Evolutionary conservation across 768 basidiomycete genomes (phyloP).

Genomic region (Boletus fagicola): DNA sequence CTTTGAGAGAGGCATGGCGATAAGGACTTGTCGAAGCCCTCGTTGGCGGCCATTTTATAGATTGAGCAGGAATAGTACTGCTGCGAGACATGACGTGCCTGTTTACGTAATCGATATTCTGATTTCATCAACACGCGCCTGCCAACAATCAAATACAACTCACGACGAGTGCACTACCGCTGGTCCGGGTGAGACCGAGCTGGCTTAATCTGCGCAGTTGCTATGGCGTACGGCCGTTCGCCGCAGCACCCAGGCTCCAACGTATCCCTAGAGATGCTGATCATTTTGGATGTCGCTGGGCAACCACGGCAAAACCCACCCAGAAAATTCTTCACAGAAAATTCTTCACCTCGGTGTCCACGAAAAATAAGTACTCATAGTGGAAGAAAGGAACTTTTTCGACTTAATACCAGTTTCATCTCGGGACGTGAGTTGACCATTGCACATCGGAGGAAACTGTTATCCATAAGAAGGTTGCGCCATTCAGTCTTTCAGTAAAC

Average conservation of each 20-base stretch:
- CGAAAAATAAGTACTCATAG: neutral
- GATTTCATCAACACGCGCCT: no score
- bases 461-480: neutral
- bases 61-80: neutral
- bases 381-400: neutral
- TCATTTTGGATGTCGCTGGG: neutral
- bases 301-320: neutral
- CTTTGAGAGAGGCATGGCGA: slow-evolving; percentile 60
- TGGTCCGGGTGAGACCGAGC: neutral
- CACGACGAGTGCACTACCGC: no score
- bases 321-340: no score
- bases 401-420: neutral
- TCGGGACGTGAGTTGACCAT: neutral
- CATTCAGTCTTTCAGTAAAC: neutral
- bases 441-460: no score
- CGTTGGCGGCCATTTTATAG: neutral
- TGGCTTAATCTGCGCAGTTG: neutral
- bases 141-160: no score
- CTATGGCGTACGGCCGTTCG: neutral
- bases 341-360: neutral
- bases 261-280: neutral
- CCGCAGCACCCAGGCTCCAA: neutral
- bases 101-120: neutral
- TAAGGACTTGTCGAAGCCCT: neutral
- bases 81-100: neutral